phyloP scores from a whole-genome alignment of 2,329 filamentous ascomycete species.

The Orbilia ellipsospora region DNA sequence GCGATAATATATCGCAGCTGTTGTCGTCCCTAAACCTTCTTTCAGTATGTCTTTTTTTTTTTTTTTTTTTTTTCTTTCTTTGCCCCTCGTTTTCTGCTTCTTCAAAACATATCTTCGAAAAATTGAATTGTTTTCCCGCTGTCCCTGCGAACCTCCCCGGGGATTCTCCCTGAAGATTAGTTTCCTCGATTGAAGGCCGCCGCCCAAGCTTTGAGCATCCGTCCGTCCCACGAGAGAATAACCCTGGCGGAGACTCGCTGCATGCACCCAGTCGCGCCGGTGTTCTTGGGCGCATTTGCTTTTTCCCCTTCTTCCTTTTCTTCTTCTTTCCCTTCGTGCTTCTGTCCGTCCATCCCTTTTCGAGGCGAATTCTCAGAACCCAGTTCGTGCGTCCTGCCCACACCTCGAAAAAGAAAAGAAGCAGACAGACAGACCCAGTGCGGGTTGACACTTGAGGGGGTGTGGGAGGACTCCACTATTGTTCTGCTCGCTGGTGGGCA shows the following conservation, averaged over 20 bases:
- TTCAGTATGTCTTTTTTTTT: slow-evolving; percentile 14
- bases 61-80: no score
- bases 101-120: slow-evolving; percentile 12
- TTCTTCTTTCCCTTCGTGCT: slow-evolving; percentile 9
- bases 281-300: slow-evolving; percentile 29
- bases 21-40: no score
- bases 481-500: neutral
- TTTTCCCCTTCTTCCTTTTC: slow-evolving; percentile 34
- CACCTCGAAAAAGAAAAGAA: slow-evolving; percentile 24
- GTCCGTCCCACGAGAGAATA: slow-evolving; percentile 42
- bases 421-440: slow-evolving; percentile 15
- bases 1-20: no score
- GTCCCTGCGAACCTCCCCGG: slow-evolving; percentile 11
- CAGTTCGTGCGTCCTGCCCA: neutral
- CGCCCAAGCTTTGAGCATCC: slow-evolving; percentile 37
- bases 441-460: slow-evolving; percentile 52
- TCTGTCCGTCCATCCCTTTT: slow-evolving; percentile 27
- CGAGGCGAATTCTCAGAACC: slow-evolving; percentile 44
- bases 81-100: slow-evolving; percentile 17
- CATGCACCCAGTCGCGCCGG: neutral
- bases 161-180: slow-evolving; percentile 40
- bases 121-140: no score
- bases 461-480: slow-evolving; percentile 2
- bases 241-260: slow-evolving; percentile 36
- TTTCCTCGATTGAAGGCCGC: slow-evolving; percentile 13